Conservation (phyloP, 2,329 filamentous ascomycete species). For the Colletotrichum sublineola region DNA sequence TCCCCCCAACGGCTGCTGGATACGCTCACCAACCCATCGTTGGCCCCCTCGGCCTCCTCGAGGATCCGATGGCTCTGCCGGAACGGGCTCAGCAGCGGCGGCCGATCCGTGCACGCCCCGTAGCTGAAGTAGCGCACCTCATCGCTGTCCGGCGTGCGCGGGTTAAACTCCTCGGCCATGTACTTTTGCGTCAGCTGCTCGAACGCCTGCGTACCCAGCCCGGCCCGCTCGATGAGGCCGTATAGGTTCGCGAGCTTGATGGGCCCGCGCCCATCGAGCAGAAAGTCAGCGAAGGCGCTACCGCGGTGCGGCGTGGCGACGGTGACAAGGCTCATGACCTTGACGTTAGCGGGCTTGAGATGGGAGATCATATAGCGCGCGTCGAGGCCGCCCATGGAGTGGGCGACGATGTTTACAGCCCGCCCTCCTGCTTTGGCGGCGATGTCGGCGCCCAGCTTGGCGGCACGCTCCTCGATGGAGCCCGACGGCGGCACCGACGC, state of each 20-base stretch:
- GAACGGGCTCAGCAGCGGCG: constrained; percentile 76
- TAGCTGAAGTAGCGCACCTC: constrained; percentile 73
- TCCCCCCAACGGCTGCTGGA: constrained; percentile 72
- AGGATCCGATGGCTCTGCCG: constrained; percentile 66
- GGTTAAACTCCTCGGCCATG: constrained; percentile 72
- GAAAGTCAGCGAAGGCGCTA: constrained; percentile 67
- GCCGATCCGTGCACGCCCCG: constrained; percentile 63
- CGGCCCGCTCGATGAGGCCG: constrained; percentile 61
- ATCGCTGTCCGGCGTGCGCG: constrained; percentile 65
- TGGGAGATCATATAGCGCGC: constrained; percentile 74
- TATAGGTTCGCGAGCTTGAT: constrained; percentile 68
- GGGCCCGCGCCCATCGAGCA: constrained; percentile 61
- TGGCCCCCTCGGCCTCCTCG: constrained; percentile 66
- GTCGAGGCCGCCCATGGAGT: constrained; percentile 77
- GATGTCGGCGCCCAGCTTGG: constrained; percentile 68
- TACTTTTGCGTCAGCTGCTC: constrained; percentile 70
- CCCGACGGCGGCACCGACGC: constrained; percentile 72
- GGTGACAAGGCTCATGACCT: constrained; percentile 66
- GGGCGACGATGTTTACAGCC: constrained; percentile 82
- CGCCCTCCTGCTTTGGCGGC: constrained; percentile 58
- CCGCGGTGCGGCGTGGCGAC: constrained; percentile 68
- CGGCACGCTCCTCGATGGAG: constrained; percentile 72
- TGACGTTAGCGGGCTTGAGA: constrained; percentile 61
- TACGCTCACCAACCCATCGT: constrained; percentile 78
- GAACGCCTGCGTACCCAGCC: constrained; percentile 72